These are phyloP conservation scores for Pseudoscleropodium purum DNA, from an alignment of 225 moss, liverwort and hornwort genomes.

Conservation along the genomic window DNA sequence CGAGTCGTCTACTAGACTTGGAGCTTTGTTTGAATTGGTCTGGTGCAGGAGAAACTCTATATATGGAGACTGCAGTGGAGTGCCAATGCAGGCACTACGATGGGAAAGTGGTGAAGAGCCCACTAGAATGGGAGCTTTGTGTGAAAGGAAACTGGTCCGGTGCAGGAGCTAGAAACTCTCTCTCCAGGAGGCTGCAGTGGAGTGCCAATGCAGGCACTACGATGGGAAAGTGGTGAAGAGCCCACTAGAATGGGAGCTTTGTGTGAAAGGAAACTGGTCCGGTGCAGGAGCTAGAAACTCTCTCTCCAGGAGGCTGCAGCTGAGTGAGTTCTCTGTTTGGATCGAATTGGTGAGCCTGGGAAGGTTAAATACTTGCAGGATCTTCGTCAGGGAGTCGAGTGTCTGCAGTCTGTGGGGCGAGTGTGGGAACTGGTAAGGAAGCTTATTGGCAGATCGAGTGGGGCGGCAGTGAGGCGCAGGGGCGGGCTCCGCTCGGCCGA, in stretches of 20 bases:
- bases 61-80: neutral
- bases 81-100: neutral
- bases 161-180: neutral
- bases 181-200: neutral
- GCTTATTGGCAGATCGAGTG: neutral
- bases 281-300: neutral
- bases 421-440: neutral
- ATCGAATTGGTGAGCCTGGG: neutral
- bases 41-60: neutral
- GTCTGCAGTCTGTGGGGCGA: neutral
- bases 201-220: neutral
- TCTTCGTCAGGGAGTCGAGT: neutral
- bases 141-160: too few species aligned
- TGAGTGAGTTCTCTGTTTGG: neutral
- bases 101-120: neutral
- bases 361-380: neutral
- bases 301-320: too few species aligned
- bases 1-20: neutral
- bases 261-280: too few species aligned
- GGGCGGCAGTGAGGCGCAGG: neutral
- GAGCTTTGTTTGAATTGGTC: neutral
- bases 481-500: neutral
- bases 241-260: neutral
- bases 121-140: neutral
- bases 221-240: neutral